Evolutionary conservation across 2,329 filamentous ascomycete genomes (phyloP).

Genomic region (Fusarium concolor): DNA sequence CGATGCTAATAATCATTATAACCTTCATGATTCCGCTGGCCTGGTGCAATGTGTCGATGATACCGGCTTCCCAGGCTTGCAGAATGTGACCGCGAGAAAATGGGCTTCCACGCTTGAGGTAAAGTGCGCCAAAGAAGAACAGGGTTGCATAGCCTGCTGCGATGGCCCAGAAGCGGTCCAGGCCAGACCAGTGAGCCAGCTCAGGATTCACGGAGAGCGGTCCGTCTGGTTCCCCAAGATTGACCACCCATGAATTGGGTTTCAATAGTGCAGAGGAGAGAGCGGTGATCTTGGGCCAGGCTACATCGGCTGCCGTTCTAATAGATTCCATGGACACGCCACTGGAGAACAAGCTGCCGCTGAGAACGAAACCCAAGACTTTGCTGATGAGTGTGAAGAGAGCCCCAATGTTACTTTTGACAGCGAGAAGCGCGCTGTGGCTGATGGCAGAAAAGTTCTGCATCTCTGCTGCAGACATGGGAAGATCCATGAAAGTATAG

Average conservation of each 20-base stretch:
- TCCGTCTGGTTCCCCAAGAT: constrained; percentile 59
- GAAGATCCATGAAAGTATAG: constrained; percentile 63
- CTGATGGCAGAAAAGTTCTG: constrained; percentile 82
- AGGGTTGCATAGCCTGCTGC: constrained; percentile 84
- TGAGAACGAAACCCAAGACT: constrained; percentile 57
- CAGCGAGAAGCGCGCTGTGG: constrained; percentile 73
- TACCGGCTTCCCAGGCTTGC: constrained; percentile 76
- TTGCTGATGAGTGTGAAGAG: constrained; percentile 55
- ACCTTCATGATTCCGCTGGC: constrained; percentile 98
- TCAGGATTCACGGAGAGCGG: constrained; percentile 61
- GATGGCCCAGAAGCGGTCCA: constrained; percentile 77
- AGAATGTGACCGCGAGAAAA: constrained; percentile 69
- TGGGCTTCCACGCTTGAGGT: constrained; percentile 78
- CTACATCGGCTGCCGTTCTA: constrained; percentile 15
- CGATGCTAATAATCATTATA: constrained; percentile 97
- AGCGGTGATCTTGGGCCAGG: constrained; percentile 33
- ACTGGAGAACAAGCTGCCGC: constrained; percentile 54
- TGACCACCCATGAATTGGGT: constrained; percentile 69
- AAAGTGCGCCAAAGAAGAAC: constrained; percentile 78
- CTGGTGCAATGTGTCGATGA: constrained; percentile 88
- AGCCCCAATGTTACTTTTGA: constrained; percentile 65
- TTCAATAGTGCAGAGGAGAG: constrained; percentile 52
- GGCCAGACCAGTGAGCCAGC: constrained; percentile 74
- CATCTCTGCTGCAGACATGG: constrained; percentile 70
- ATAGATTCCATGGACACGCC: constrained; percentile 23